Evolutionary conservation across 2,329 filamentous ascomycete genomes (phyloP).

Genomic region (Monosporascus sp.): DNA sequence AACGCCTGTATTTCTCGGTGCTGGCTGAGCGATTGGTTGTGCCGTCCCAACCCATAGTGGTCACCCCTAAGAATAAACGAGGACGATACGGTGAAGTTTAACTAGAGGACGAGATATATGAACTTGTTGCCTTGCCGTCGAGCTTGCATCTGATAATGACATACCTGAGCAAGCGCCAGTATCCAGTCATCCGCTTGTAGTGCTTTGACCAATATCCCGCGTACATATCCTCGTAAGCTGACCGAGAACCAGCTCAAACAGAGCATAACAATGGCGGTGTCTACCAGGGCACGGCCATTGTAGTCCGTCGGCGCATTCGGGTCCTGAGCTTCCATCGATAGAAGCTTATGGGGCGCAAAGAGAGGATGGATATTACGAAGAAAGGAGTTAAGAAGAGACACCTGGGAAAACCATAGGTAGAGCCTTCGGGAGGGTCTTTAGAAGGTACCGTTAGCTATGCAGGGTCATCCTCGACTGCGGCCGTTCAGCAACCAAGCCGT

Average conservation of each 20-base stretch:
- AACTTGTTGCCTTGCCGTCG: constrained; percentile 1
- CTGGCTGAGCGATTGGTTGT: constrained; percentile 39
- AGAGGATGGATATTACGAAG: too few species aligned
- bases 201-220: constrained; percentile 22
- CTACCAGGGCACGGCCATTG: constrained; percentile 23
- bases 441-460: too few species aligned
- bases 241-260: constrained; percentile 25
- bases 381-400: too few species aligned
- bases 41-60: constrained; percentile 37
- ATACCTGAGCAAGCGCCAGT: constrained; percentile 44
- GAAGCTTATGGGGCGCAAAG: too few species aligned
- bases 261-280: constrained; percentile 31
- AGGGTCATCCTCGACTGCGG: too few species aligned
- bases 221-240: constrained; percentile 21
- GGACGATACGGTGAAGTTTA: constrained; percentile 42
- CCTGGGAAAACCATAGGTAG: too few species aligned
- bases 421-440: too few species aligned
- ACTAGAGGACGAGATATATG: constrained; percentile 21
- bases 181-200: constrained; percentile 49
- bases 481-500: too few species aligned
- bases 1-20: constrained; percentile 37
- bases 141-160: constrained; percentile 4
- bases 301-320: constrained; percentile 24
- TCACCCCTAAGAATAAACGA: constrained; percentile 40
- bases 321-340: constrained; percentile 24